Evolutionary conservation across 176 grass and related monocot species (phyloP).

Genomic region (Microstegium vimineum): DNA sequence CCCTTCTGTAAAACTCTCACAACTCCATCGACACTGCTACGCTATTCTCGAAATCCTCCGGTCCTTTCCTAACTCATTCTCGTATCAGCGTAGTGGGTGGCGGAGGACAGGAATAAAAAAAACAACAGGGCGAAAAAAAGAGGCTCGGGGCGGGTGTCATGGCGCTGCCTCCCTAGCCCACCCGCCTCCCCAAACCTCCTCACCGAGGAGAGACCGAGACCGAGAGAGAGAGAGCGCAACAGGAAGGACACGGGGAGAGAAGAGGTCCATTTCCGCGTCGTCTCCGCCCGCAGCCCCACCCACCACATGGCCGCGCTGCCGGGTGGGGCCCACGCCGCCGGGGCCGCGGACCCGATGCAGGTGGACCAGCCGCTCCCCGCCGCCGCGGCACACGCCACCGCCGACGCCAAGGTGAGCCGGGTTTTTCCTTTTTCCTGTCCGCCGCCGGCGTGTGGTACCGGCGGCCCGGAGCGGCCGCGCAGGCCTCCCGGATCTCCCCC

Average conservation of each 20-base stretch:
- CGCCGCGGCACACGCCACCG: background rate
- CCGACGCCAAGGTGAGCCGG: constrained; percentile 44
- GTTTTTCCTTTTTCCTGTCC: background rate
- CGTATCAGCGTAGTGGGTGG: constrained; percentile 19
- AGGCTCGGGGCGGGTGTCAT: background rate
- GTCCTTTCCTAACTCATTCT: background rate
- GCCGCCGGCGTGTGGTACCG: background rate
- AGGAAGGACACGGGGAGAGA: background rate
- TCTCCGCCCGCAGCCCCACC: background rate
- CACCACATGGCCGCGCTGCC: constrained; percentile 42
- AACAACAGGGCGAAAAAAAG: background rate
- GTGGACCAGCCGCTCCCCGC: constrained; percentile 45
- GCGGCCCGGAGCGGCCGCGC: background rate
- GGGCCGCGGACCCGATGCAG: constrained; percentile 38
- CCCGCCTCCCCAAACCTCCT: background rate
- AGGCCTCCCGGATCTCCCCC: background rate
- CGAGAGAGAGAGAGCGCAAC: background rate
- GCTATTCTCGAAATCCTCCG: background rate
- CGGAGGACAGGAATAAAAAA: constrained; percentile 26
- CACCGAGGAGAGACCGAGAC: constrained; percentile 28
- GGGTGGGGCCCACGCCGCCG: constrained; percentile 32
- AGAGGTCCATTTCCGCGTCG: constrained; percentile 6
- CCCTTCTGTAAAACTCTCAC: fast-evolving
- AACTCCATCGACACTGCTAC: background rate
- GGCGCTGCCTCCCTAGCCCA: constrained; percentile 11